phyloP scores from a whole-genome alignment of 2,329 filamentous ascomycete genomes.

The Cladophialophora psammophila region DNA sequence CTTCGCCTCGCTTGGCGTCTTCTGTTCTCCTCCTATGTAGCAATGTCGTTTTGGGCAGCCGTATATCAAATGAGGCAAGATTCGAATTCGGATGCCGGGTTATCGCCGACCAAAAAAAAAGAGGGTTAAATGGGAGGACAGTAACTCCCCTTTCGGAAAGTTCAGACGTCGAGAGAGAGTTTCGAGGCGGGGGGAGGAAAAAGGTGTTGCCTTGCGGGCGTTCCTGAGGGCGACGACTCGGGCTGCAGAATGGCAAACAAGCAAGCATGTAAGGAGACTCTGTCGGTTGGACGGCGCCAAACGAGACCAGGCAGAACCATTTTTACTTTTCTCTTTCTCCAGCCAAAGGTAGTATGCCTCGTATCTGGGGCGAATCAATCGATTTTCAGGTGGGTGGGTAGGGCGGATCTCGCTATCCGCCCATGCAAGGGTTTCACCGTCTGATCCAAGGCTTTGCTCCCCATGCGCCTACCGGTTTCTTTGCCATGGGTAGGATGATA shows the following conservation, averaged over 20 bases:
- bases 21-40: not conserved
- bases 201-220: not conserved
- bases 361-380: conserved; percentile 1
- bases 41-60: not conserved
- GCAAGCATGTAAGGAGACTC: not conserved
- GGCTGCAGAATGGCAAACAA: not conserved
- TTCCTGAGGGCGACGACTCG: not conserved
- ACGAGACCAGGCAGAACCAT: conserved; percentile 10
- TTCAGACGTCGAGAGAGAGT: not conserved
- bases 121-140: not conserved
- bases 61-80: not conserved
- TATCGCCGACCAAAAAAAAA: not conserved
- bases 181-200: not conserved
- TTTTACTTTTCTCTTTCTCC: not conserved
- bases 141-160: not conserved
- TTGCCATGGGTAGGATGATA: not conserved
- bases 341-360: not conserved
- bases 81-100: conserved; percentile 1
- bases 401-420: not conserved
- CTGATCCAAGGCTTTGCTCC: not conserved
- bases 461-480: not conserved
- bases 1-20: not conserved
- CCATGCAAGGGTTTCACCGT: not conserved
- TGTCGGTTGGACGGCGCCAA: not conserved
- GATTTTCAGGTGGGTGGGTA: not conserved